Evolutionary conservation across 2,329 filamentous ascomycete genomes (phyloP), one percentile per base, ranked within the genome.

Genomic region (Fusarium fracticaudum): DNA sequence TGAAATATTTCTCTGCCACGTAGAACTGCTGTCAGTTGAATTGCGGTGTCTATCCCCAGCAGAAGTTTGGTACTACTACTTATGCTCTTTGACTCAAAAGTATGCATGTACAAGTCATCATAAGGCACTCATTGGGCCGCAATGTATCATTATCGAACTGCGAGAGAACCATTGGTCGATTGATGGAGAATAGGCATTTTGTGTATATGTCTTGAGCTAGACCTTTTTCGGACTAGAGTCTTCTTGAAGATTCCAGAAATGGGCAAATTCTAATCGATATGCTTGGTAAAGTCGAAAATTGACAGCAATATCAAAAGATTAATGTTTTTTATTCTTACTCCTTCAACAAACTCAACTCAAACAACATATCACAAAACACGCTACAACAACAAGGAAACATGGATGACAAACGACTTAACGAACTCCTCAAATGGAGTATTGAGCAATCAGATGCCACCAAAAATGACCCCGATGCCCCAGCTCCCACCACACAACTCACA

Each of bases 391-490:
- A 47, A 66, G 35, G 37, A 59, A 82, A 77, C 71, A 87, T 87
- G 89, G 75, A 69, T 71, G 83, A 91, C 88, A 82, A 87, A 67
- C 83, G 88, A 75, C 87, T 96, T 80, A 95, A 94, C 85, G 88
- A 91, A 63, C 91, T 96, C 82, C 90, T 96, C 69, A 92, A 93
- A 88, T 96, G 94, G 94, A 88, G 91, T 78, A 87, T 89, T 77
- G 84, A 88, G 78, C 86, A 88, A 81, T 83, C 85, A 26, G 81
- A 82, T 58, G 72, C 76, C 33, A 76, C 79, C 37, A 79, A 64
- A 41, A 77, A 78, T 54, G 80, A 79, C 60, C 69, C 79, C 35
- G 77, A 83, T 29, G 77, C 81, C 31, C 69, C 80, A 59, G 76
- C 78, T 67, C 80, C 78, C 69, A 81, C 74, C 60, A 81, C 83